Evolutionary conservation across 148 eudicot species (phyloP), one percentile per base, ranked within the genome.

Genomic region (Silene uniflora): DNA sequence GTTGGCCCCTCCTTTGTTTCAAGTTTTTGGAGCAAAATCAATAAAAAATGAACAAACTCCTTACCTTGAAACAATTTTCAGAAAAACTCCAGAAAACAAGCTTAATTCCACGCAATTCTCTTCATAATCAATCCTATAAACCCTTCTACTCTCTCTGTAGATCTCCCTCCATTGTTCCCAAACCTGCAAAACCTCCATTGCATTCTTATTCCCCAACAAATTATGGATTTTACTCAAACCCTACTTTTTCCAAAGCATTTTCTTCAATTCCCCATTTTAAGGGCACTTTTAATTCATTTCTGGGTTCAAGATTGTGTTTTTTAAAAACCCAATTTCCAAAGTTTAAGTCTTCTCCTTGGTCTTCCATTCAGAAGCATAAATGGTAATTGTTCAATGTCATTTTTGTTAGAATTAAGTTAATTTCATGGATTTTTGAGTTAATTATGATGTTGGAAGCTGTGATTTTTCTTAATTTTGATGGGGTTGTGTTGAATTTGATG

Each of bases 1-100:
- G 44, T 39, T 39, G 44, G 44, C 44, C 44, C 9, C 44, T 39
- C 44, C 44, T 7, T 39, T 39, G 0, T 39, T 39, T 7, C 44
- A 39, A 39, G 44, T 6, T 39, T 39, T 39, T 39, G 44, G 44
- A 39, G 10, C 9, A 39, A 39, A 39, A 39, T 39, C 44, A 35
- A 46, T 5, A 12, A 52, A 77, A 78, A 83, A 86, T 89, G 90
- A 87, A 78, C 81, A 85, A 84, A 55, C 82, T 78, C 0, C 19
- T 81, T 52, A 77, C 72, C 66, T 66, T 84, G 67, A 87, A 84
- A 69, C 61, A 62, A 46, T 68, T 79, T 75, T 74, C 91, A 2
- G 55, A 84, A 78, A 75, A 60, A 46, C 69, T 75, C 18, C 62
- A 79, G 66, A 77, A 77, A 86, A 60, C 84, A 19, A 39, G 7